These are phyloP conservation scores for Sporothrix pseudoabietina DNA, from an alignment of 2,329 filamentous ascomycete species.

Conservation along the genomic window DNA sequence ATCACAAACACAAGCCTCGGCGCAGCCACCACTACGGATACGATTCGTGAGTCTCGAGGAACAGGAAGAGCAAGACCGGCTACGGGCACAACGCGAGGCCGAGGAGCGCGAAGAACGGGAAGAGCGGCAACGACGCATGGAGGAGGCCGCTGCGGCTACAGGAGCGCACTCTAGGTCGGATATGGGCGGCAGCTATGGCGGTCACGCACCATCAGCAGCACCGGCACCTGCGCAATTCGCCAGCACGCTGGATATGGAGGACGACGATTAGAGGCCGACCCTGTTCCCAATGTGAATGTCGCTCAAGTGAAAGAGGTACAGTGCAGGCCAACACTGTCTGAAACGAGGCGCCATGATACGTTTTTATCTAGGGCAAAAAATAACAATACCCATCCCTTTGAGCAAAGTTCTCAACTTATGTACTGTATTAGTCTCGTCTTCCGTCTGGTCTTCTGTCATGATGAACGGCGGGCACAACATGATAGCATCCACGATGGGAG, in stretches of 20 bases:
- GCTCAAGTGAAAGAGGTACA: background rate
- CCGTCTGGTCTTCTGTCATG: no score
- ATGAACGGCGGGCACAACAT: no score
- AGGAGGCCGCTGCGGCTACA: constrained; percentile 45
- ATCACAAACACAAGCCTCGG: constrained; percentile 47
- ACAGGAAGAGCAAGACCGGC: constrained; percentile 57
- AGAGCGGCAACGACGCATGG: constrained; percentile 50
- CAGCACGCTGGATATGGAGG: constrained; percentile 34
- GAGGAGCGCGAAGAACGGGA: constrained; percentile 48
- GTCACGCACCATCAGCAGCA: constrained; percentile 24
- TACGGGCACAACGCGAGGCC: constrained; percentile 46
- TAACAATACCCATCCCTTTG: no score
- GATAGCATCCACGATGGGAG: no score
- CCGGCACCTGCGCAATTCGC: constrained; percentile 34
- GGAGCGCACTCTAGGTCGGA: constrained; percentile 5
- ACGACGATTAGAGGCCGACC: constrained; percentile 29
- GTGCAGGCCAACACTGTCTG: background rate
- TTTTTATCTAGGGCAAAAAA: no score
- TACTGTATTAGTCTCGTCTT: no score
- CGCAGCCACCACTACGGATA: constrained; percentile 61
- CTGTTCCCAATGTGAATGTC: background rate
- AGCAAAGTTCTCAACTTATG: no score
- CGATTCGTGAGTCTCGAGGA: constrained; percentile 46
- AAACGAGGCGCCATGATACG: no score
- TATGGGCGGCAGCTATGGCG: background rate